phyloP scores from a whole-genome alignment of 2,329 filamentous ascomycete genomes.

The Aureobasidium uvarum region DNA sequence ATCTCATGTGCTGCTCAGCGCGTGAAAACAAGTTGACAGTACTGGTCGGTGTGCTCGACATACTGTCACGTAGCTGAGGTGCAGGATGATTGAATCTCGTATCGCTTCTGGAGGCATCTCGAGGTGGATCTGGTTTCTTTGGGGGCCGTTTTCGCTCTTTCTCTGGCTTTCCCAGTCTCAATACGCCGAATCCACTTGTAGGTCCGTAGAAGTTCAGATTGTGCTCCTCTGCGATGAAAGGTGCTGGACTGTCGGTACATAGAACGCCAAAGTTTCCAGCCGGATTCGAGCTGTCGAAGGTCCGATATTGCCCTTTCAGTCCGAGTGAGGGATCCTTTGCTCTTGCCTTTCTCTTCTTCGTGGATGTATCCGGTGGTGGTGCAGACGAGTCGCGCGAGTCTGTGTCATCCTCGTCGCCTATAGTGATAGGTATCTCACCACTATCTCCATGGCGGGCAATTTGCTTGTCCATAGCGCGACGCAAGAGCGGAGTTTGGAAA shows the following conservation, averaged over 20 bases:
- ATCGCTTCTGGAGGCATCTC: background rate
- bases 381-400: conserved; percentile 16
- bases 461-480: conserved; percentile 24
- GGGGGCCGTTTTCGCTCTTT: background rate
- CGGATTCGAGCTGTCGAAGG: conserved; percentile 15
- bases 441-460: conserved; percentile 17
- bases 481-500: conserved; percentile 16
- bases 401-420: conserved; percentile 13
- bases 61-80: background rate
- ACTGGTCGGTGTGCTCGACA: background rate
- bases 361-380: background rate
- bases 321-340: background rate
- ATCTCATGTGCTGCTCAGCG: conserved; percentile 14
- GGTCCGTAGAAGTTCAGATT: conserved; percentile 7
- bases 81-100: background rate
- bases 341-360: background rate
- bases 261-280: conserved; percentile 19
- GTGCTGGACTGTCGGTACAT: conserved; percentile 5
- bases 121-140: background rate
- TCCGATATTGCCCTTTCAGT: background rate
- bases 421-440: conserved; percentile 16
- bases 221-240: conserved; percentile 1
- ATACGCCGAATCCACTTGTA: conserved; percentile 22
- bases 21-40: conserved; percentile 15
- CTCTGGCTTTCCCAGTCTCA: conserved; percentile 3